Evolutionary conservation across 164 flowering plant genomes (phyloP).

Genomic region (Tinospora cordifolia): DNA sequence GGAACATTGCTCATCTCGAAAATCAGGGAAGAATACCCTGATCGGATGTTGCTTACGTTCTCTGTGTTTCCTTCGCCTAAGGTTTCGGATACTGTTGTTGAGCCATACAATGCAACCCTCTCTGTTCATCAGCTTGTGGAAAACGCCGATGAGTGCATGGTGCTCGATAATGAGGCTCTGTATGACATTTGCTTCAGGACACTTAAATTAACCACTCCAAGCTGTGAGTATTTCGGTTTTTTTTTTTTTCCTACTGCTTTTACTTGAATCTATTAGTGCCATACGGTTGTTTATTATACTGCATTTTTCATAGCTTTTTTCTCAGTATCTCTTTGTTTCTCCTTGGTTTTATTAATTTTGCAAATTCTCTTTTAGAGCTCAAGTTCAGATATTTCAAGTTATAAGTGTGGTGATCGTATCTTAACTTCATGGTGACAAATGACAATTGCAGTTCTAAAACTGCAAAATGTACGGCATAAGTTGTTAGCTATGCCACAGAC

Average conservation of each 20-base stretch:
- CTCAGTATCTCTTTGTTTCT: too few relatives aligned
- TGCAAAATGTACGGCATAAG: too few relatives aligned
- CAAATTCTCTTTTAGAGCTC: too few relatives aligned
- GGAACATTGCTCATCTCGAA: slow-evolving; percentile 57
- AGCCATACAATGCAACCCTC: slow-evolving; percentile 68
- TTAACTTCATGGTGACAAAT: too few relatives aligned
- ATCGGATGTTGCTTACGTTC: slow-evolving; percentile 62
- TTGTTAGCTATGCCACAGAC: too few relatives aligned
- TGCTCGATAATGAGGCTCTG: too few relatives aligned
- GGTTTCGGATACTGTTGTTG: slow-evolving; percentile 66
- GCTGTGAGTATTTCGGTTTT: slow-evolving; percentile 39
- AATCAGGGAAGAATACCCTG: slow-evolving; percentile 18
- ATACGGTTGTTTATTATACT: neutral
- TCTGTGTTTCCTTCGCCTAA: slow-evolving; percentile 69
- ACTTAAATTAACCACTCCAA: slow-evolving; percentile 55
- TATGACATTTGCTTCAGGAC: too few relatives aligned
- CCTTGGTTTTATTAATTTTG: too few relatives aligned
- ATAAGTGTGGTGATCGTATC: too few relatives aligned
- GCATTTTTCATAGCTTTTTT: too few relatives aligned
- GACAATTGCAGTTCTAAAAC: too few relatives aligned
- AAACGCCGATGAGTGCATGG: slow-evolving; percentile 48
- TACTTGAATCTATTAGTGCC: neutral
- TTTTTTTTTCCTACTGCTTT: neutral
- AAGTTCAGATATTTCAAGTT: too few relatives aligned
- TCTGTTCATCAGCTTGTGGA: slow-evolving; percentile 71